Percentiles rank a stretch among this genome's conserved stretches.
These are phyloP conservation scores for Tuber umbilicatum DNA, from an alignment of 495 filamentous ascomycete genomes.

Conservation along the genomic window DNA sequence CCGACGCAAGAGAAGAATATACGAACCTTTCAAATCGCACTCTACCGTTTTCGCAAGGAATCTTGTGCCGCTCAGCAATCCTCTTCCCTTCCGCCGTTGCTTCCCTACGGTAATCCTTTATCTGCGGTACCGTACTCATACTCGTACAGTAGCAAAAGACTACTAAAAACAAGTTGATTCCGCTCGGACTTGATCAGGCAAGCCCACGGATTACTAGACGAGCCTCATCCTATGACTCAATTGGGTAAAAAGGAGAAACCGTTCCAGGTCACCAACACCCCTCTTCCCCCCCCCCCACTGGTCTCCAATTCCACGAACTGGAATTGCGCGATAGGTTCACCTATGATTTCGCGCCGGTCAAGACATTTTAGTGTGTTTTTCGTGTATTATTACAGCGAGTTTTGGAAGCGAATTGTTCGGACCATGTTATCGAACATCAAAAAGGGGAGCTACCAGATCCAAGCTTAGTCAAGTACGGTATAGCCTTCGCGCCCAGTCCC, in stretches of 20 bases:
- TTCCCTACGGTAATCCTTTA: not conserved
- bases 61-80: not conserved
- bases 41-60: not conserved
- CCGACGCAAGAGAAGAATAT: not conserved
- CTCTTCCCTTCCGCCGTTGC: not conserved
- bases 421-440: not conserved
- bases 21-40: not conserved
- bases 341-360: not conserved
- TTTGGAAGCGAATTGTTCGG: constrained; percentile 3
- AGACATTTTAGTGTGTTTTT: constrained; percentile 6
- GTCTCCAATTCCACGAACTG: not conserved
- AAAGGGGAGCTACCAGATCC: not conserved
- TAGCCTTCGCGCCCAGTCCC: not conserved
- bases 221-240: constrained; percentile 24
- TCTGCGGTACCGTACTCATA: not conserved
- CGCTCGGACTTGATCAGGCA: constrained; percentile 7
- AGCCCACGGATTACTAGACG: constrained; percentile 21
- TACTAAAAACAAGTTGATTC: constrained; percentile 9
- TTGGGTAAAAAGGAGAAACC: constrained; percentile 11
- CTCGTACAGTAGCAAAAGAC: not conserved
- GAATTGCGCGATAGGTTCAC: constrained; percentile 6
- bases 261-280: constrained; percentile 8
- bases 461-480: not conserved
- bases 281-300: not conserved
- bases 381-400: not conserved